These are phyloP conservation scores for Suhomyces prunicola DNA, from an alignment of 805 yeast genomes.

Conservation along the genomic window DNA sequence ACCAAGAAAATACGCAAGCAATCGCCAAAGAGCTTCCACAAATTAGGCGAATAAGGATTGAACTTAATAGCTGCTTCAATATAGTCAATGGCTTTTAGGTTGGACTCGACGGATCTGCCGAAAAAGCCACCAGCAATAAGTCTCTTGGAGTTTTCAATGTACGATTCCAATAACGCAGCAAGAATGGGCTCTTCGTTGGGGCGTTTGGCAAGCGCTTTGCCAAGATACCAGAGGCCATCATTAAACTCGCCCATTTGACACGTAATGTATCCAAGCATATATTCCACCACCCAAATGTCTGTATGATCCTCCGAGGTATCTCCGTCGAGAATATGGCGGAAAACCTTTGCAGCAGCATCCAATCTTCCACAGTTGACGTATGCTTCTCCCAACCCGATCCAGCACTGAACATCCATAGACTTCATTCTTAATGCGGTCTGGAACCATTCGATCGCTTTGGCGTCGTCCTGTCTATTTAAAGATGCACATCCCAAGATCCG, in stretches of 20 bases:
- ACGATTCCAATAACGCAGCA: conserved; percentile 54
- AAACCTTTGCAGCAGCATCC: conserved; percentile 84
- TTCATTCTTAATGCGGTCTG: conserved; percentile 78
- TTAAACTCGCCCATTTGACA: conserved; percentile 65
- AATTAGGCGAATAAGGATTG: conserved; percentile 41
- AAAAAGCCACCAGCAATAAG: conserved; percentile 59
- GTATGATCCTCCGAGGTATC: conserved; percentile 28
- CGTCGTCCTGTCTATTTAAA: conserved; percentile 67
- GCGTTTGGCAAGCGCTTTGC: conserved; percentile 35
- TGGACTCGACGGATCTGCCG: conserved; percentile 57
- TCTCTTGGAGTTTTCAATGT: conserved; percentile 51
- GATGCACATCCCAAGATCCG: conserved; percentile 79
- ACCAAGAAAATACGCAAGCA: conserved; percentile 50
- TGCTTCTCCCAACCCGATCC: conserved; percentile 98
- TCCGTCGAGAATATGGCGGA: conserved; percentile 57
- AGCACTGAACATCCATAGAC: conserved; percentile 67
- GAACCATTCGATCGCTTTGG: conserved; percentile 82
- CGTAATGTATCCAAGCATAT: conserved; percentile 64
- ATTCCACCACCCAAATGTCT: conserved; percentile 58
- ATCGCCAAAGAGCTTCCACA: conserved; percentile 69
- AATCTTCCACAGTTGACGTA: conserved; percentile 79
- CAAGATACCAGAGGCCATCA: conserved; percentile 51
- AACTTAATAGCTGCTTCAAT: conserved; percentile 35
- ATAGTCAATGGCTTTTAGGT: conserved; percentile 45
- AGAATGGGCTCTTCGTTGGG: conserved; percentile 50